Base-by-base conservation (phyloP, 2,329 filamentous ascomycete species). In the Calonectria leucothoes region DNA sequence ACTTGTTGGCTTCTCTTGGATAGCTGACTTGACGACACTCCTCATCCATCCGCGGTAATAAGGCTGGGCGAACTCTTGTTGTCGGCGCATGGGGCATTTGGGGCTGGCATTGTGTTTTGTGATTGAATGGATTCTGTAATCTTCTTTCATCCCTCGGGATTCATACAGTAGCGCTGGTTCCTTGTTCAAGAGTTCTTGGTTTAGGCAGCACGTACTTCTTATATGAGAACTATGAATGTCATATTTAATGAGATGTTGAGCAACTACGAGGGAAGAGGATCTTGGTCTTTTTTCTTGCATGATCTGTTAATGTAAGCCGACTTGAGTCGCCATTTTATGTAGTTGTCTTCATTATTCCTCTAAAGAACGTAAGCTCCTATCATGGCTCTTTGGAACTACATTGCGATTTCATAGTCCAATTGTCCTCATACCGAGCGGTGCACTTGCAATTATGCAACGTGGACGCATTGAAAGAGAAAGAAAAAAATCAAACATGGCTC, bases 21-120 rank as follows among this genome's bases (percentile, higher is more conserved):
- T 79, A 51, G 78, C 80, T 35, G 78, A 82, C 63, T 66, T 81
- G 68, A 71, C 78, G 29, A 74, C 82, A 59, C 67, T 82, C 51
- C 27, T 82, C 61, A 71, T 82, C 49, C 81, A 79, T 42, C 57
- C 71, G 31, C 64, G 66, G 1, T n/a, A 52, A 52, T 31, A 59
- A 57, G 25, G 71, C 69, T 67, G 75, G 66, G 69, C 70, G 55
- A 68, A 33, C 59, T 61, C 69, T 76, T 66, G 45, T 45, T 49
- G 55, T 31, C 29, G 49, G 69, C 69, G 69, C 33, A 42, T 66
- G 52, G 39, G 52, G 63, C 33, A 66, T 66, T 27, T 71, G 68
- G 71, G 65, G 67, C 51, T 29, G 67, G 42, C 35, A 66, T 70
- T 45, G 33, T 37, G 65, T 70, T 52, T 71, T 72, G 35, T 25